Percentiles rank a stretch among this genome's conserved stretches.
Evolutionary conservation across 75 land plant species (phyloP).

Genomic region (Isoetes taiwanensis): DNA sequence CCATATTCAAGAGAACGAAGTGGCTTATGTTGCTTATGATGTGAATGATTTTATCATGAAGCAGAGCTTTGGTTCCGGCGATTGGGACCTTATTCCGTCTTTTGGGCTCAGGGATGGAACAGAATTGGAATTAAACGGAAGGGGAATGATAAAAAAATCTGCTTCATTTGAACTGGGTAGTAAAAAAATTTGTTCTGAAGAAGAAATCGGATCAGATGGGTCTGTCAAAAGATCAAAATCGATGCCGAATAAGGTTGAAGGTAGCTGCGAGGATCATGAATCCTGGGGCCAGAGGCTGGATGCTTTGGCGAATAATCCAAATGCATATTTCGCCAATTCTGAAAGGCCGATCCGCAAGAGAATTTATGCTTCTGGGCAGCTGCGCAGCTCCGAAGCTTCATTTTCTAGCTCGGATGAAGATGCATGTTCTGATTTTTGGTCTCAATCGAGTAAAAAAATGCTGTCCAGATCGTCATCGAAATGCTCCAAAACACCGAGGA

Average conservation of each 20-base stretch:
- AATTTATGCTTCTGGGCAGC: no score
- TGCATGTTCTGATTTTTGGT: no score
- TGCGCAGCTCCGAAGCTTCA: no score
- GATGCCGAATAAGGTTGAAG: no score
- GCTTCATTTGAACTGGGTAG: no score
- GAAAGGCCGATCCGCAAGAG: no score
- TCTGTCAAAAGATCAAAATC: not conserved
- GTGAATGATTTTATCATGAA: slow-evolving; percentile 71
- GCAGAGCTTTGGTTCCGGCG: slow-evolving; percentile 14
- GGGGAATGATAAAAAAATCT: no score
- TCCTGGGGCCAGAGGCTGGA: slow-evolving; percentile 32
- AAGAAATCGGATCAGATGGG: not conserved
- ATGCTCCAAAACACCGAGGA: slow-evolving; percentile 42
- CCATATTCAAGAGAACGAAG: slow-evolving; percentile 42
- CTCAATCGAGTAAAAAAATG: no score
- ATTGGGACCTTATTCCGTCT: not conserved
- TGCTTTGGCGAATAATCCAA: slow-evolving; percentile 13
- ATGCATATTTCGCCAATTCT: no score
- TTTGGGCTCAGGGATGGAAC: not conserved
- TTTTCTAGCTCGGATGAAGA: no score
- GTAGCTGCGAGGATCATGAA: slow-evolving; percentile 10
- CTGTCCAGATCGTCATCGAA: no score
- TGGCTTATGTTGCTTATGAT: slow-evolving; percentile 54
- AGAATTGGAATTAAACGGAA: not conserved
- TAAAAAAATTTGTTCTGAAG: no score